Evolutionary conservation across 2,329 filamentous ascomycete species (phyloP).

Genomic region (Massarina eburnea): DNA sequence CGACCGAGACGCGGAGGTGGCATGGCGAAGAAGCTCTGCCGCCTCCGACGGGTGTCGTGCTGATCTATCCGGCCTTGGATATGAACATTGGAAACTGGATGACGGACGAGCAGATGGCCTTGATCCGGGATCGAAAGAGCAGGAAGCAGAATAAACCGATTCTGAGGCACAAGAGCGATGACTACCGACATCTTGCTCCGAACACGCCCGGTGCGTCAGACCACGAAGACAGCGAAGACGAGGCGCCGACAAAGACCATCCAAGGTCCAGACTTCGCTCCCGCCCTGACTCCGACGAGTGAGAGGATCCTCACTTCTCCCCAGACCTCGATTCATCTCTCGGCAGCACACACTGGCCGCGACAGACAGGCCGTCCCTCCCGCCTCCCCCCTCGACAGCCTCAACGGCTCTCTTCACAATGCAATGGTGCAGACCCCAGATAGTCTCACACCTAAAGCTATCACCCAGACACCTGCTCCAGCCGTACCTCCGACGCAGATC

Average conservation of each 20-base stretch:
- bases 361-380: slow-evolving; percentile 21
- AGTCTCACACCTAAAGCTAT: slow-evolving; percentile 21
- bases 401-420: slow-evolving; percentile 14
- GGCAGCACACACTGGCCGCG: slow-evolving; percentile 41
- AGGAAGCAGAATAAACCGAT: slow-evolving; percentile 78
- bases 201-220: slow-evolving; percentile 82
- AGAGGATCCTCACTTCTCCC: slow-evolving; percentile 31
- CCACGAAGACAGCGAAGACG: slow-evolving; percentile 61
- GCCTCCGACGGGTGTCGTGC: slow-evolving; percentile 78
- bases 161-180: slow-evolving; percentile 79
- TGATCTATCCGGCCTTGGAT: slow-evolving; percentile 88
- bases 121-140: slow-evolving; percentile 81
- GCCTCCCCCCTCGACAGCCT: slow-evolving; percentile 19
- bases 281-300: slow-evolving; percentile 18
- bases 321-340: slow-evolving; percentile 42
- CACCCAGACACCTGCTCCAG: slow-evolving; percentile 27
- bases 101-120: slow-evolving; percentile 94
- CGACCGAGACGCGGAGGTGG: slow-evolving; percentile 58
- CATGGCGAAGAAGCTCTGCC: slow-evolving; percentile 61
- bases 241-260: slow-evolving; percentile 16
- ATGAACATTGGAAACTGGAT: slow-evolving; percentile 99
- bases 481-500: slow-evolving; percentile 54
- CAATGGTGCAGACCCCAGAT: slow-evolving; percentile 25
- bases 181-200: slow-evolving; percentile 79
- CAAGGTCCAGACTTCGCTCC: slow-evolving; percentile 3